These are phyloP conservation scores for Pleoardoris graminearum DNA, from an alignment of 2,329 filamentous ascomycete species.

Conservation along the genomic window DNA sequence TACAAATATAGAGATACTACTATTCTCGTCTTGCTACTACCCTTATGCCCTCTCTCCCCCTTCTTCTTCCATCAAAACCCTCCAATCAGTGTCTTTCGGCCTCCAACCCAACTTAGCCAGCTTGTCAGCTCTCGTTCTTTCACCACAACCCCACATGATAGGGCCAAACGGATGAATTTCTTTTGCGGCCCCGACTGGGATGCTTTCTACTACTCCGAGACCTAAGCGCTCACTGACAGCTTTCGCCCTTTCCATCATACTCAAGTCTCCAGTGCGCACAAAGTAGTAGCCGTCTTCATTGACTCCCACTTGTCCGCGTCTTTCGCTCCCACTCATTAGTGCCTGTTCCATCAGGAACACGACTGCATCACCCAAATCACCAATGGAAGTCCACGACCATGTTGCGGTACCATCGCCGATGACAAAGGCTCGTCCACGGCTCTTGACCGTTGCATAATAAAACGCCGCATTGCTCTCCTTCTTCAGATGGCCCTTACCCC, in stretches of 20 bases:
- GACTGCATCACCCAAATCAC: constrained; percentile 19
- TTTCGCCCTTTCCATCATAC: constrained; percentile 20
- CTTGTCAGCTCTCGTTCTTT: constrained; percentile 19
- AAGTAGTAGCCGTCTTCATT: constrained; percentile 20
- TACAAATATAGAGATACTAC: too few species aligned
- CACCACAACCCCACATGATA: constrained; percentile 18
- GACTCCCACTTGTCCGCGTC: constrained; percentile 15
- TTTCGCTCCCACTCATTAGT: constrained; percentile 17
- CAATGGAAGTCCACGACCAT: constrained; percentile 18
- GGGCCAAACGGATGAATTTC: constrained; percentile 20
- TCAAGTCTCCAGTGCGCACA: constrained; percentile 18
- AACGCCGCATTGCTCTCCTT: constrained; percentile 18
- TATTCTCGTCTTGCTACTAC: constrained; percentile 18
- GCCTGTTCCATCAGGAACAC: constrained; percentile 20
- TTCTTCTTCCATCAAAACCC: constrained; percentile 18
- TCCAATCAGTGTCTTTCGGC: constrained; percentile 20
- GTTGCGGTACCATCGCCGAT: constrained; percentile 17
- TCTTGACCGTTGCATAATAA: constrained; percentile 19
- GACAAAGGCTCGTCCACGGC: constrained; percentile 17
- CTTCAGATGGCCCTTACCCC: constrained; percentile 18
- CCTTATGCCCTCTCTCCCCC: constrained; percentile 19
- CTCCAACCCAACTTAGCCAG: constrained; percentile 18
- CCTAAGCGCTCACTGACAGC: constrained; percentile 18
- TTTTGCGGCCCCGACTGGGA: constrained; percentile 13
- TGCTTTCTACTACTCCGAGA: constrained; percentile 17